Evolutionary conservation across 116 monocot genomes (phyloP).

Genomic region (Iris pallida): DNA sequence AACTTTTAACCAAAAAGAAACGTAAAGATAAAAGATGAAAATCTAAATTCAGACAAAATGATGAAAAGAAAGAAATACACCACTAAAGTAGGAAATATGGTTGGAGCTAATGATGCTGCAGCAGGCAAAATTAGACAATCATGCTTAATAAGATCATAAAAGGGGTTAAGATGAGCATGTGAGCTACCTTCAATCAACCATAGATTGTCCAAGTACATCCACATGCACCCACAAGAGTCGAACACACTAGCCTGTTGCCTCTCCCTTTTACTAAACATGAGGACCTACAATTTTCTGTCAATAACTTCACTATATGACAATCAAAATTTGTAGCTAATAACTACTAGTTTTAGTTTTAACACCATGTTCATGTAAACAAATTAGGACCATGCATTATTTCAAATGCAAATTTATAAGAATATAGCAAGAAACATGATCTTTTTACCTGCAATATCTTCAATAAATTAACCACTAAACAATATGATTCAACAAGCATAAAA

Average conservation of each 20-base stretch:
- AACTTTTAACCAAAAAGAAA: no score
- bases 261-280: slow-evolving; percentile 72
- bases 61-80: no score
- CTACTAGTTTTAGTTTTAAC: neutral
- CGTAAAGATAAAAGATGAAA: no score
- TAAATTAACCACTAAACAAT: no score
- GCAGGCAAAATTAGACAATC: slow-evolving; percentile 61
- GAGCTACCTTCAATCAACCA: slow-evolving; percentile 47
- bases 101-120: slow-evolving; percentile 93
- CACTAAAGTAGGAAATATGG: no score
- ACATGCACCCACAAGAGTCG: slow-evolving; percentile 73
- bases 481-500: no score
- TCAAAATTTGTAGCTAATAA: neutral
- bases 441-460: no score
- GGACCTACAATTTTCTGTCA: neutral
- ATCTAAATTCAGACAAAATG: no score
- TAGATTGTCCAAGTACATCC: slow-evolving; percentile 88
- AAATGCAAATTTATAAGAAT: no score
- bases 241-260: slow-evolving; percentile 61
- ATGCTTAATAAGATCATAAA: slow-evolving; percentile 66
- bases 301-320: neutral
- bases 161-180: slow-evolving; percentile 71
- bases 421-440: no score
- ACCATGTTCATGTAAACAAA: no score
- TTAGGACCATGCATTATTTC: no score